Base-by-base conservation (phyloP, 139 green algal genomes). In the Coelastrella sp. region DNA sequence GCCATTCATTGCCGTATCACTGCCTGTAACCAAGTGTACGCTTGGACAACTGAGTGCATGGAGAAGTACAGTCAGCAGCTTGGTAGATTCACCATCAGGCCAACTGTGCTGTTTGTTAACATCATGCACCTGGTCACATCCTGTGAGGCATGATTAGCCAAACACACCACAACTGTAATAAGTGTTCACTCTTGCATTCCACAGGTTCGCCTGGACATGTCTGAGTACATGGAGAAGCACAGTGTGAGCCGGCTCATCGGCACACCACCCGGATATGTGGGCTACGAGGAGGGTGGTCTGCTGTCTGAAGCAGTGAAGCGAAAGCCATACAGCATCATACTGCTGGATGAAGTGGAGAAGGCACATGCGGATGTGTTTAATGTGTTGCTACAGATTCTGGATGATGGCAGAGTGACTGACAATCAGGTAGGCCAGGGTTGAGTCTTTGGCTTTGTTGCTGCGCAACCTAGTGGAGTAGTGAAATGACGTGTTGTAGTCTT, bases 301-400 rank as follows among this genome's bases (percentile, higher is more conserved):
- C 95, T 99, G 59, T 99, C 98, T 16, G 98, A 99, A 93, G 81
- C 64, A 90, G 93, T 96, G 58, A 88, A 94, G 68, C 95, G 97
- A 16, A 95, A 92, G 22, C 98, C 98, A 16, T 98, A 98, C 94
- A 95, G 92, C 83, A 87, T 99, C 5, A 90, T 99, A 74, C 97
- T 99, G 58, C 95, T 99, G 73, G 98, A 99, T 92, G 98, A 99
- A 93, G 97, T 99, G 20, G 98, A 99, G 93, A 99, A 99, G 94
- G 98, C 98, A 61, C 98, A 99, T 94, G 98, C 98, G n/a, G 98
- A 99, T 92, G 97, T 99, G 61, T 99, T 99, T 95, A 99, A 99
- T 93, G 93, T 99, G 47, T 93, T 99, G 90, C 96, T 99, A 86
- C 87, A 99, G 93, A 94, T 99, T 88, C 93, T 99, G 91, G 98